These are phyloP conservation scores for Apiospora hydei DNA, from an alignment of 2,329 filamentous ascomycete genomes.

Conservation along the genomic window DNA sequence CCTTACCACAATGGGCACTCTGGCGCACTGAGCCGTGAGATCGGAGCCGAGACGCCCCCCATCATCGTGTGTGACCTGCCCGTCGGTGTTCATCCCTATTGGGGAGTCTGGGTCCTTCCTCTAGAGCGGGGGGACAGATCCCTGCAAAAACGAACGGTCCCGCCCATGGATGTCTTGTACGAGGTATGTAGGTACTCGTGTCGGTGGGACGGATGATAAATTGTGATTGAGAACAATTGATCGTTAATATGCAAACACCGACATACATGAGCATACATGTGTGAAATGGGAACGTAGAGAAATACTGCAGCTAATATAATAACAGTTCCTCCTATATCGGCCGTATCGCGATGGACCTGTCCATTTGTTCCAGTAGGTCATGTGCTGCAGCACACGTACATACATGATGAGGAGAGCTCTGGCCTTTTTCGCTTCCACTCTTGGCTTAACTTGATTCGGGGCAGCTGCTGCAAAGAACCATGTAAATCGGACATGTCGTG, in stretches of 20 bases:
- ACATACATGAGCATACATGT: neutral
- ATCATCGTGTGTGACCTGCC: conserved; percentile 1
- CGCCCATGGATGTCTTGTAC: neutral
- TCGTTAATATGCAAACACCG: neutral
- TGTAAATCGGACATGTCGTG: conserved; percentile 18
- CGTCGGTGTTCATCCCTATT: conserved; percentile 22
- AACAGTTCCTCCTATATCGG: neutral
- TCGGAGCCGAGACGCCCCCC: conserved; percentile 22
- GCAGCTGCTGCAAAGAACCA: conserved; percentile 10
- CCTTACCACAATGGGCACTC: conserved; percentile 4
- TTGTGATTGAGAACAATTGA: neutral
- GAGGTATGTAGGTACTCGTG: too few species aligned
- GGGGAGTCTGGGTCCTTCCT: conserved; percentile 10
- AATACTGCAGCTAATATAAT: too few species aligned
- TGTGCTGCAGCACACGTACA: neutral
- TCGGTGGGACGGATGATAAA: neutral
- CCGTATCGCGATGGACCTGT: neutral
- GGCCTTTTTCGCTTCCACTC: conserved; percentile 3
- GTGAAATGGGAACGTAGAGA: too few species aligned
- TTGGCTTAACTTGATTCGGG: conserved; percentile 7
- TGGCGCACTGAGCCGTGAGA: conserved; percentile 22
- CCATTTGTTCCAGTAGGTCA: neutral
- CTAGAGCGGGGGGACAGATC: conserved; percentile 2
- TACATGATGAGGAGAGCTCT: neutral
- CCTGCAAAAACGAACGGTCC: conserved; percentile 7